Conservation (phyloP, 2,329 filamentous ascomycete genomes). For the Sporothrix pseudoabietina region DNA sequence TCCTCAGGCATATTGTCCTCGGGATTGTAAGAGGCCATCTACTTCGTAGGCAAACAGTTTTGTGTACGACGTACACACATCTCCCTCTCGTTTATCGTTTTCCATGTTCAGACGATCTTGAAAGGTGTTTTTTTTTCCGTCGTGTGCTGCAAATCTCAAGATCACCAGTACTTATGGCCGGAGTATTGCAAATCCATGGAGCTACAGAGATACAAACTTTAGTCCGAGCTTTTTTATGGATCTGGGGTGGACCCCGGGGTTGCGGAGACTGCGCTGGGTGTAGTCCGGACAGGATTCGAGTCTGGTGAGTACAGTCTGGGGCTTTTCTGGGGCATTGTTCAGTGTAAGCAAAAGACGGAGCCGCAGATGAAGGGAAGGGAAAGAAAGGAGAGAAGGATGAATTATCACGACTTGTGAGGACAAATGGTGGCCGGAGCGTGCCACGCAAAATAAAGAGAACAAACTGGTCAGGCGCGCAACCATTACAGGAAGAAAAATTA, state of each 20-base stretch:
- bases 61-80: not conserved
- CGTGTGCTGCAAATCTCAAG: not conserved
- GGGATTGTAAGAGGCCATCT: not conserved
- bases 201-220: no score
- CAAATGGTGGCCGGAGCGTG: not conserved
- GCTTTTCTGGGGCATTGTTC: not conserved
- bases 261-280: not conserved
- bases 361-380: not conserved
- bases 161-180: not conserved
- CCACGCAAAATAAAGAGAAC: not conserved
- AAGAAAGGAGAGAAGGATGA: not conserved
- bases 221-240: not conserved
- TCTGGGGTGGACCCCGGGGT: not conserved
- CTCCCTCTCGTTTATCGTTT: conserved; percentile 18
- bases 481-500: not conserved
- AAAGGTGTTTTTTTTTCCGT: not conserved
- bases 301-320: not conserved
- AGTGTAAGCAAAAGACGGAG: not conserved
- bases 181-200: not conserved
- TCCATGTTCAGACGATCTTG: not conserved
- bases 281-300: conserved; percentile 4
- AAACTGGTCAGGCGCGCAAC: not conserved
- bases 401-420: not conserved
- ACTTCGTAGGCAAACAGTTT: not conserved
- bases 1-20: no score